Percentiles rank a stretch among this genome's conserved stretches.
Evolutionary conservation across 768 basidiomycete species (phyloP).

Genomic region (Tubosaeta sp.): DNA sequence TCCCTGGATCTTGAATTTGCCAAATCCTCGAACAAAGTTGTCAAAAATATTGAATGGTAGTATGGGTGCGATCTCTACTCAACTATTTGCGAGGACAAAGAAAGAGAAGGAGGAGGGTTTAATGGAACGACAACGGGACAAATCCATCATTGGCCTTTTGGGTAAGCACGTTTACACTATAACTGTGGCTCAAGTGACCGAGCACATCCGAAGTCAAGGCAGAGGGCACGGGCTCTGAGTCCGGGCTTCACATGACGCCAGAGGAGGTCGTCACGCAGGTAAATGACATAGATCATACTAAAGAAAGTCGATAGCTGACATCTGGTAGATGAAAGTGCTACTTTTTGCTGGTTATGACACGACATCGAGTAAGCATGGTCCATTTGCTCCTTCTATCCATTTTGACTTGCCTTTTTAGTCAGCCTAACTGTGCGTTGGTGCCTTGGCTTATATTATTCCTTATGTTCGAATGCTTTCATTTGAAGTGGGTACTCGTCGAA

Average conservation of each 20-base stretch:
- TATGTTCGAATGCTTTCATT: not conserved
- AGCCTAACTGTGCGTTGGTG: slow-evolving; percentile 18
- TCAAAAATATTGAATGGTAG: slow-evolving; percentile 26
- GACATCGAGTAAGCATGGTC: slow-evolving; percentile 30
- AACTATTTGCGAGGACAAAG: slow-evolving; percentile 31
- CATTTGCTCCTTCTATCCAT: not conserved
- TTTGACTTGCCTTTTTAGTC: slow-evolving; percentile 10
- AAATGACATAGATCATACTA: not conserved
- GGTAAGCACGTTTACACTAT: slow-evolving; percentile 19
- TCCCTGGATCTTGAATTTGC: slow-evolving; percentile 30
- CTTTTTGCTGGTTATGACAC: slow-evolving; percentile 41
- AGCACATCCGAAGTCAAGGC: slow-evolving; percentile 32
- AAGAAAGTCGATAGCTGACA: not conserved
- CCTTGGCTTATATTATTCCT: not conserved
- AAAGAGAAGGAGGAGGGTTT: slow-evolving; percentile 29
- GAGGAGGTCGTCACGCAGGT: slow-evolving; percentile 40
- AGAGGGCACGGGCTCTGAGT: slow-evolving; percentile 25
- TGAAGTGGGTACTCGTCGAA: slow-evolving; percentile 52
- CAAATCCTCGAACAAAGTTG: slow-evolving; percentile 27
- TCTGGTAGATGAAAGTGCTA: slow-evolving; percentile 32
- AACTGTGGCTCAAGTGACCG: not conserved
- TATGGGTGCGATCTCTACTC: slow-evolving; percentile 31
- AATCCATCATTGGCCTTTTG: slow-evolving; percentile 37
- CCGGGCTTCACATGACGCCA: slow-evolving; percentile 28
- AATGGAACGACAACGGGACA: slow-evolving; percentile 28